A percentile compares a stretch with the other conserved stretches of the same genome.
Conservation (phyloP, 2,329 filamentous ascomycete genomes). For the Penicillium sp. region DNA sequence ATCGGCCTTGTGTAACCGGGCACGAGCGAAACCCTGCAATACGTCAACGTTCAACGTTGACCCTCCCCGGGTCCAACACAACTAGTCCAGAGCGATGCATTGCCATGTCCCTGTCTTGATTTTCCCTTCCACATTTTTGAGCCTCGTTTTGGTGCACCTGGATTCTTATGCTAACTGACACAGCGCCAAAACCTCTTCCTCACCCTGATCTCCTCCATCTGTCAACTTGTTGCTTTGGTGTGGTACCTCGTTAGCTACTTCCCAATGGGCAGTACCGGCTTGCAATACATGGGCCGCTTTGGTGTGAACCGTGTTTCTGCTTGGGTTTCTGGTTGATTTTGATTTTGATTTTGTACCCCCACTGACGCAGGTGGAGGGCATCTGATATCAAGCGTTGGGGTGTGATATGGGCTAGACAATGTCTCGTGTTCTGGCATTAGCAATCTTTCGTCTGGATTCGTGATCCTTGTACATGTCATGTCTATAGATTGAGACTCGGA, state of each 20-base stretch:
- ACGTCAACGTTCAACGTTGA: not conserved
- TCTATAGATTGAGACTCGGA: not conserved
- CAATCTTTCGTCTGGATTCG: not conserved
- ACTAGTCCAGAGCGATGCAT: not conserved
- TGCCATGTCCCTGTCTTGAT: not conserved
- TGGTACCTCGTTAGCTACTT: slow-evolving; percentile 99
- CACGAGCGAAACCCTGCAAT: not conserved
- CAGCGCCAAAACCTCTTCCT: slow-evolving; percentile 82
- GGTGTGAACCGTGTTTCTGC: slow-evolving; percentile 79
- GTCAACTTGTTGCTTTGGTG: slow-evolving; percentile 76
- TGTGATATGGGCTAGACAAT: not conserved
- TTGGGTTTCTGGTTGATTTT: slow-evolving; percentile 73
- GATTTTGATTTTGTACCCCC: no score
- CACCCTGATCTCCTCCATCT: slow-evolving; percentile 77
- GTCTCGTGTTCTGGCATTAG: not conserved
- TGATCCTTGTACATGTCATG: not conserved
- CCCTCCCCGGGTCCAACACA: not conserved
- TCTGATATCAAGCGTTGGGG: not conserved
- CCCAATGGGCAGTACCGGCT: slow-evolving; percentile 86
- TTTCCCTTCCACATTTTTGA: not conserved
- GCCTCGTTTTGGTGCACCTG: not conserved
- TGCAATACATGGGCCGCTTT: slow-evolving; percentile 82
- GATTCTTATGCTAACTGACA: slow-evolving; percentile 17
- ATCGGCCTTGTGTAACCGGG: slow-evolving; percentile 7
- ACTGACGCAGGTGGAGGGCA: not conserved